Conservation (phyloP, 23 red algal species). For the Rhodosorus marinus region DNA sequence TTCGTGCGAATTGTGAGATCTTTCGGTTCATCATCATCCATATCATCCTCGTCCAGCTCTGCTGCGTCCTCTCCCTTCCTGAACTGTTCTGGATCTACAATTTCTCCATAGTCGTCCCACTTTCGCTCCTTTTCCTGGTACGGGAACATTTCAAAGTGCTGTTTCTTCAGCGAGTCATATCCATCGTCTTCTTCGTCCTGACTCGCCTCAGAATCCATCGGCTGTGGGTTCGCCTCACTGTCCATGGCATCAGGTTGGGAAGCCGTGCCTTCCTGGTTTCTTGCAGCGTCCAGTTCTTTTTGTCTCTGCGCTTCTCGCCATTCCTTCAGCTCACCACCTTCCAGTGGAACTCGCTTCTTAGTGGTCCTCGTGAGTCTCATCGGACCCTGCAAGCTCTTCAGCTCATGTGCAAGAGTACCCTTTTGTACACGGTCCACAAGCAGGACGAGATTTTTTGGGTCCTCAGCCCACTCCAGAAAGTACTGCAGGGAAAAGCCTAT, state of each 20-base stretch:
- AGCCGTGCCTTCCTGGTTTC: not conserved
- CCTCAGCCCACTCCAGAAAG: conserved; percentile 24
- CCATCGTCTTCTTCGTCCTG: not conserved
- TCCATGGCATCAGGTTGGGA: not conserved
- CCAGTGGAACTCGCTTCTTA: conserved; percentile 6
- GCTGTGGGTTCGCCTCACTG: not conserved
- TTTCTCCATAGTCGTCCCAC: conserved; percentile 89
- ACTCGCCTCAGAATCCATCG: not conserved
- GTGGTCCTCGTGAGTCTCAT: not conserved
- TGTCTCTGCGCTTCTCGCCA: conserved; percentile 13
- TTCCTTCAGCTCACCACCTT: conserved; percentile 45
- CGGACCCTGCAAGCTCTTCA: conserved; percentile 1
- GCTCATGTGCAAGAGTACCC: conserved; percentile 28
- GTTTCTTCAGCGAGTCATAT: not conserved
- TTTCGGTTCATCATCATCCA: not conserved
- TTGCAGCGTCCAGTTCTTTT: not conserved
- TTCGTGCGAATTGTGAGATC: not conserved
- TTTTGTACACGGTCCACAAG: conserved; percentile 50
- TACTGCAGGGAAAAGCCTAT: conserved; percentile 49
- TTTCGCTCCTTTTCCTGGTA: conserved; percentile 9
- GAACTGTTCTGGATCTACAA: conserved; percentile 45
- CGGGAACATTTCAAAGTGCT: conserved; percentile 4
- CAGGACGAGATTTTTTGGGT: conserved; percentile 28
- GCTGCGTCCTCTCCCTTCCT: conserved; percentile 96
- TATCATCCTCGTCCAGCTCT: conserved; percentile 16